Percentiles rank a stretch among this genome's conserved stretches.
Evolutionary conservation across 2,329 filamentous ascomycete genomes (phyloP).

Genomic region (Sclerotinia trifoliorum): DNA sequence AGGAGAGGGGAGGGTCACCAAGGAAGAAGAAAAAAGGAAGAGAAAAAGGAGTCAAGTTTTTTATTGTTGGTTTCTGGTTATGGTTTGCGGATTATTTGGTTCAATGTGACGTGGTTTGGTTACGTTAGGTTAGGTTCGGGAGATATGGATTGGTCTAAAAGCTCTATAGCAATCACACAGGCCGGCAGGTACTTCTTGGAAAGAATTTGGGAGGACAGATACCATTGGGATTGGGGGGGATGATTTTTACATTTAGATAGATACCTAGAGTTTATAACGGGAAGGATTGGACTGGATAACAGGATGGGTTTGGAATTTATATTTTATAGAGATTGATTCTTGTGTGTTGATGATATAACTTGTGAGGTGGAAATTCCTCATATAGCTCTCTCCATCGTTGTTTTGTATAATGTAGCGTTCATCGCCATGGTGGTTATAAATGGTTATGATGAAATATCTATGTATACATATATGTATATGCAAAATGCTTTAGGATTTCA

Average conservation of each 20-base stretch:
- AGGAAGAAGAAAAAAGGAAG: not conserved
- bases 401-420: too few species aligned
- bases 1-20: not conserved
- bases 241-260: conserved; percentile 11
- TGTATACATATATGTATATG: not conserved
- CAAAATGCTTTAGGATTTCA: not conserved
- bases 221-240: conserved; percentile 9
- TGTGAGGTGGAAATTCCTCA: too few species aligned
- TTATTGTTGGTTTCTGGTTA: not conserved
- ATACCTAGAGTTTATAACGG: conserved; percentile 12
- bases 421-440: too few species aligned
- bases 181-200: conserved; percentile 7
- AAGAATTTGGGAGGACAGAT: conserved; percentile 14
- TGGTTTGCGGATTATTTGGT: not conserved
- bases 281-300: not conserved
- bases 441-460: not conserved
- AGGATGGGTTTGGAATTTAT: not conserved
- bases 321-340: not conserved
- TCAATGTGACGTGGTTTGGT: not conserved
- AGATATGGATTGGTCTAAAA: conserved; percentile 11
- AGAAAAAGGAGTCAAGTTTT: not conserved
- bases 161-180: not conserved
- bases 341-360: too few species aligned
- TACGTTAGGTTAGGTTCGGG: not conserved
- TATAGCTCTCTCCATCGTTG: too few species aligned